These are phyloP conservation scores for Calocybe gambosa DNA, from an alignment of 1,284 basidiomycete species.

Conservation along the genomic window DNA sequence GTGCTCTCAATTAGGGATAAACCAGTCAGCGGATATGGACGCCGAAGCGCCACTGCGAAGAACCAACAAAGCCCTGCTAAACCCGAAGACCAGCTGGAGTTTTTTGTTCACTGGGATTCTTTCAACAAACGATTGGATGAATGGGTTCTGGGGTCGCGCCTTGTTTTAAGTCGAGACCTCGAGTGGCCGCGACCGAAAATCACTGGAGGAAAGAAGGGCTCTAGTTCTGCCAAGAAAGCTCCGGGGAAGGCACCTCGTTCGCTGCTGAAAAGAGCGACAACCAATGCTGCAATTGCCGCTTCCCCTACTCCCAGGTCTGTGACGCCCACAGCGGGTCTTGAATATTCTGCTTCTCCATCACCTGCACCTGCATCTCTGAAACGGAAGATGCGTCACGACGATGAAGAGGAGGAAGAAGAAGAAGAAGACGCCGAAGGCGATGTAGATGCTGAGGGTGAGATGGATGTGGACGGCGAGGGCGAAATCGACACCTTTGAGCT, in stretches of 20 bases:
- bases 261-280: constrained; percentile 70
- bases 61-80: constrained; percentile 40
- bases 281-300: constrained; percentile 59
- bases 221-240: constrained; percentile 40
- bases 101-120: constrained; percentile 95
- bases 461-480: constrained; percentile 43
- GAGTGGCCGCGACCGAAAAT: constrained; percentile 94
- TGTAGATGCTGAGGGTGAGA: constrained; percentile 38
- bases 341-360: constrained; percentile 42
- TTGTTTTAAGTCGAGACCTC: constrained; percentile 82
- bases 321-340: constrained; percentile 39
- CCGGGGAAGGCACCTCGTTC: constrained; percentile 55
- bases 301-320: constrained; percentile 45
- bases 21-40: constrained; percentile 58
- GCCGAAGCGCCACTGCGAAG: constrained; percentile 35
- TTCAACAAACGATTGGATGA: constrained; percentile 99
- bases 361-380: constrained; percentile 57
- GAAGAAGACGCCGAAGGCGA: constrained; percentile 53
- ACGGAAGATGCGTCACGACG: constrained; percentile 55
- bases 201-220: constrained; percentile 52
- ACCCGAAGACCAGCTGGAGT: constrained; percentile 81
- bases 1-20: constrained; percentile 89
- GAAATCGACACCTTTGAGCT: constrained; percentile 58
- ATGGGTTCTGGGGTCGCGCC: constrained; percentile 89
- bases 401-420: constrained; percentile 55